Percentiles rank a stretch among this genome's conserved stretches.
These are phyloP conservation scores for Cronartium quercuum DNA, from an alignment of 1,284 basidiomycete genomes.

Conservation along the genomic window DNA sequence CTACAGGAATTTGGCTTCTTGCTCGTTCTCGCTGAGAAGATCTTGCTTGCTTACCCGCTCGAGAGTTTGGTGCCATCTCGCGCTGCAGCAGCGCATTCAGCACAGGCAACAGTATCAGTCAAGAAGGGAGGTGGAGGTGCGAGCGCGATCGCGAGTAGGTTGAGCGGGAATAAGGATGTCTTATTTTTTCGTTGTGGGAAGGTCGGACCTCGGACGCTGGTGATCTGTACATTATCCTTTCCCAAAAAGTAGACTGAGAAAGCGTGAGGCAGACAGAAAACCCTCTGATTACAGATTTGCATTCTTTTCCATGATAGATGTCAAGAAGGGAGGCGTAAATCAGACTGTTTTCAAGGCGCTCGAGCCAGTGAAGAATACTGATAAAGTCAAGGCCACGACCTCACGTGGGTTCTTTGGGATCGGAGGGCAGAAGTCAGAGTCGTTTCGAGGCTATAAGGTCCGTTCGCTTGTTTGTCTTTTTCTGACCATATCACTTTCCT, in stretches of 20 bases:
- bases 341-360: constrained; percentile 89
- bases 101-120: background rate
- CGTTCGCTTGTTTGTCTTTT: background rate
- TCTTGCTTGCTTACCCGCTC: constrained; percentile 61
- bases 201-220: constrained; percentile 72
- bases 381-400: constrained; percentile 61
- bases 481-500: background rate
- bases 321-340: constrained; percentile 76
- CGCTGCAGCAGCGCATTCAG: background rate
- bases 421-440: constrained; percentile 4
- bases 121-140: background rate
- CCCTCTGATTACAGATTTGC: background rate
- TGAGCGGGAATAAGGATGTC: constrained; percentile 82
- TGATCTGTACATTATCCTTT: constrained; percentile 54
- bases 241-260: background rate
- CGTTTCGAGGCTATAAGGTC: constrained; percentile 34
- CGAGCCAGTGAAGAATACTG: constrained; percentile 79
- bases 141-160: constrained; percentile 60
- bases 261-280: no score
- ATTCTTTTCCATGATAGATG: constrained; percentile 55
- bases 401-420: constrained; percentile 41
- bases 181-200: constrained; percentile 90
- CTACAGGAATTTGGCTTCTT: constrained; percentile 92
- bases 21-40: constrained; percentile 90
- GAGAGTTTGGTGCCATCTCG: constrained; percentile 84